These are phyloP conservation scores for Salix arbutifolia DNA, from an alignment of 345 rosid species.

Conservation along the genomic window DNA sequence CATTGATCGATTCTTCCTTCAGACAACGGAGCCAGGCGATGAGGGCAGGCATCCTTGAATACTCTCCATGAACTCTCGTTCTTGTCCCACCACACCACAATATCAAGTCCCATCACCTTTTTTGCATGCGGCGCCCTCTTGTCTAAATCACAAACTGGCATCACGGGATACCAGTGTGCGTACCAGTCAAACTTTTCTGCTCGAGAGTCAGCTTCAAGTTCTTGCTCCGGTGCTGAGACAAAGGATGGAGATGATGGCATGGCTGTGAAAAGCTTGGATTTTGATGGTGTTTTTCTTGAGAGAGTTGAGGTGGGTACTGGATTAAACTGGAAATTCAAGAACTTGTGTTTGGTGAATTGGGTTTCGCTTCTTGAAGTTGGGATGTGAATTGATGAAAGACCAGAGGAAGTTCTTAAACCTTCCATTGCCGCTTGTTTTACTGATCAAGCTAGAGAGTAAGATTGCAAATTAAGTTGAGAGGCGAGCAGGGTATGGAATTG, in stretches of 20 bases:
- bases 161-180: constrained; percentile 63
- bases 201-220: constrained; percentile 13
- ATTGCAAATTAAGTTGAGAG: neutral
- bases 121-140: constrained; percentile 66
- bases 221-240: constrained; percentile 21
- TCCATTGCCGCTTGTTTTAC: constrained; percentile 32
- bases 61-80: constrained; percentile 46
- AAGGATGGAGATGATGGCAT: constrained; percentile 29
- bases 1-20: constrained; percentile 75
- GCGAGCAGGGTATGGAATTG: neutral
- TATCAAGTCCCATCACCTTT: constrained; percentile 68
- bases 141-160: constrained; percentile 77
- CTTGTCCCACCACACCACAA: constrained; percentile 84
- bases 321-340: constrained; percentile 12
- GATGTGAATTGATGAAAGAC: constrained; percentile 18
- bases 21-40: constrained; percentile 42
- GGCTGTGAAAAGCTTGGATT: constrained; percentile 29
- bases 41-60: constrained; percentile 37
- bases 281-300: constrained; percentile 3
- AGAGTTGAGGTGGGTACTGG: constrained; percentile 5
- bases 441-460: constrained; percentile 9
- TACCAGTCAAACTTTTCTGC: constrained; percentile 61
- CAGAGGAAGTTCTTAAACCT: constrained; percentile 26
- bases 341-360: constrained; percentile 18
- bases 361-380: constrained; percentile 15